Percentiles rank a stretch among this genome's conserved stretches.
These are phyloP conservation scores for Orbilia quercus DNA, from an alignment of 2,329 filamentous ascomycete species.

Conservation along the genomic window DNA sequence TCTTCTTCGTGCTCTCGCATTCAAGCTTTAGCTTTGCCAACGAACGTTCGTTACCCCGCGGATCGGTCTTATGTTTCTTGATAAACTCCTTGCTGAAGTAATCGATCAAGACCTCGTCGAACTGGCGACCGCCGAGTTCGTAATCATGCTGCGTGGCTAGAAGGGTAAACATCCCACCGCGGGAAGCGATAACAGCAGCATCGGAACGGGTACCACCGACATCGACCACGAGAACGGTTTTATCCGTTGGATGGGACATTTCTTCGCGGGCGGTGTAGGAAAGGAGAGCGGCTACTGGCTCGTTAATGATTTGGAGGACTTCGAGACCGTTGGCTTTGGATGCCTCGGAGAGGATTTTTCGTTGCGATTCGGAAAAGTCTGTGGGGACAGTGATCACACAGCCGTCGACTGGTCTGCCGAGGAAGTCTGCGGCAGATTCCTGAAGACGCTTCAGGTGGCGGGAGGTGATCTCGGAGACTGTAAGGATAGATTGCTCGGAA, in stretches of 20 bases:
- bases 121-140: conserved; percentile 83
- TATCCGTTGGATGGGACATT: conserved; percentile 74
- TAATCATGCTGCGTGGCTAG: conserved; percentile 95
- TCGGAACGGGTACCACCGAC: conserved; percentile 93
- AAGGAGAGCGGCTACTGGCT: conserved; percentile 87
- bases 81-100: conserved; percentile 99
- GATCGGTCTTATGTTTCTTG: conserved; percentile 94
- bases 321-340: conserved; percentile 85
- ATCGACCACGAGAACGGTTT: conserved; percentile 90
- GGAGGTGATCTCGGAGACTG: conserved; percentile 82
- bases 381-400: conserved; percentile 94
- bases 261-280: conserved; percentile 82
- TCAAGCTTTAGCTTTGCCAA: conserved; percentile 93
- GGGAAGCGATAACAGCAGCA: conserved; percentile 86
- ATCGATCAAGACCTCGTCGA: conserved; percentile 92
- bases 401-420: conserved; percentile 93
- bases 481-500: conserved; percentile 75
- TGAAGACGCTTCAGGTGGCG: conserved; percentile 85
- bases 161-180: conserved; percentile 95
- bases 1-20: conserved; percentile 90
- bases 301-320: conserved; percentile 89
- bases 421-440: conserved; percentile 86
- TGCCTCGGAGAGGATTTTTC: conserved; percentile 79
- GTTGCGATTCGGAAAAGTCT: conserved; percentile 89
- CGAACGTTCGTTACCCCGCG: conserved; percentile 80